Conservation (phyloP, 2,329 filamentous ascomycete species). For the Neurospora sp. region DNA sequence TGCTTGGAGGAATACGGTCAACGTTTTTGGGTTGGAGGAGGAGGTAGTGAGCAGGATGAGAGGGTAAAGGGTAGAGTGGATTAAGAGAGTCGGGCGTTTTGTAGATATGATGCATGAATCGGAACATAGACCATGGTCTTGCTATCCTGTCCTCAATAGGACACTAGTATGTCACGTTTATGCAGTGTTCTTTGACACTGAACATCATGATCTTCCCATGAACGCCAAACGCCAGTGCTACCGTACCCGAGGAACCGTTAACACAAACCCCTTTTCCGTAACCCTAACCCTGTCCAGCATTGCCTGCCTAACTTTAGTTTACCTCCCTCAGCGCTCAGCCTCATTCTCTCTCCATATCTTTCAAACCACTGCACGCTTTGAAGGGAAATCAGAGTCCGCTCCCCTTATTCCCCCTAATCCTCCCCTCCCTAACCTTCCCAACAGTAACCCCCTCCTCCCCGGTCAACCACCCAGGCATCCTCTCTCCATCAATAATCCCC, state of each 20-base stretch:
- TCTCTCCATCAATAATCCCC: constrained; percentile 64
- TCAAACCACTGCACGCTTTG: no score
- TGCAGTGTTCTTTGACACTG: no score
- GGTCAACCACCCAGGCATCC: constrained; percentile 86
- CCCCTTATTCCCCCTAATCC: constrained; percentile 50
- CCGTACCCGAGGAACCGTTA: neutral
- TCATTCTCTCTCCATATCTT: no score
- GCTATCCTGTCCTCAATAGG: no score
- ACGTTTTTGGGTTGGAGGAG: constrained; percentile 65
- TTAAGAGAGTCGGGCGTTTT: no score
- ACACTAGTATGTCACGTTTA: no score
- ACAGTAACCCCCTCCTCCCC: constrained; percentile 74
- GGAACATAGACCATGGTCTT: no score
- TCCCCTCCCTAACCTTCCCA: constrained; percentile 57
- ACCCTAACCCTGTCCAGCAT: neutral
- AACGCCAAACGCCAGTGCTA: neutral
- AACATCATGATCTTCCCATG: neutral
- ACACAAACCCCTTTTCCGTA: neutral
- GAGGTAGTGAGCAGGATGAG: constrained; percentile 5
- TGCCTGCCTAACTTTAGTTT: neutral
- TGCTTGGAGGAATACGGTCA: constrained; percentile 72
- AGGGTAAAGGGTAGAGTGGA: no score
- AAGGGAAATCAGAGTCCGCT: constrained; percentile 27
- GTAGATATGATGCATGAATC: no score
- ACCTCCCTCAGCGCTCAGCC: no score